These are phyloP conservation scores for Papiliotrema nemorosa DNA, from an alignment of 1,284 basidiomycete species.

Conservation along the genomic window DNA sequence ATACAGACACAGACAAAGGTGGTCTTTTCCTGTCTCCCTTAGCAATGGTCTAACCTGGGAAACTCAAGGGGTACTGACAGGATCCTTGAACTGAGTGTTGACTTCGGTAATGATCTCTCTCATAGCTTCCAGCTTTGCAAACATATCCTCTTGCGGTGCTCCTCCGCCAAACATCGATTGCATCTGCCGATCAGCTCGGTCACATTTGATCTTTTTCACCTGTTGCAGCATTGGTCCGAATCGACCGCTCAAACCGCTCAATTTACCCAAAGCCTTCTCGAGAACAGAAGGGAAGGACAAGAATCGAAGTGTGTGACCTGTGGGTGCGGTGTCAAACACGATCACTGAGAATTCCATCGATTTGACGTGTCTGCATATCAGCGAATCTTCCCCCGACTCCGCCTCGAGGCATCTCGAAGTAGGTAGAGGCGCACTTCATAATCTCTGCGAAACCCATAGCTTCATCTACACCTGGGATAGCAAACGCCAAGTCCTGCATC, in stretches of 20 bases:
- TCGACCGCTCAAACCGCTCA: slow-evolving; percentile 82
- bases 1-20: slow-evolving; percentile 99
- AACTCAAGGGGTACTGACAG: slow-evolving; percentile 57
- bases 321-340: slow-evolving; percentile 98
- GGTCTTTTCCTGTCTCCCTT: slow-evolving; percentile 73
- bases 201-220: slow-evolving; percentile 48
- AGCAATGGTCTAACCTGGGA: background rate
- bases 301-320: slow-evolving; percentile 96
- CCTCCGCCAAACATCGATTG: slow-evolving; percentile 85
- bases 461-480: slow-evolving; percentile 98
- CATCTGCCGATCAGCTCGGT: slow-evolving; percentile 59
- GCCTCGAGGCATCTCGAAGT: background rate
- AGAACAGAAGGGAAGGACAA: slow-evolving; percentile 96
- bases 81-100: slow-evolving; percentile 98
- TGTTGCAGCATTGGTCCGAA: slow-evolving; percentile 98
- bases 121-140: slow-evolving; percentile 97
- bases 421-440: slow-evolving; percentile 74
- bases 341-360: slow-evolving; percentile 99
- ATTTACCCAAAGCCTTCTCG: slow-evolving; percentile 94
- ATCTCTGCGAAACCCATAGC: slow-evolving; percentile 99
- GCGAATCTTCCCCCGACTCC: background rate
- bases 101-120: slow-evolving; percentile 95
- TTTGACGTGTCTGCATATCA: slow-evolving; percentile 80
- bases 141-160: slow-evolving; percentile 92
- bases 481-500: slow-evolving; percentile 99